Percentiles rank a stretch among this genome's conserved stretches.
Evolutionary conservation across 306 rosid genomes (phyloP).

Genomic region (Malus sieversii): DNA sequence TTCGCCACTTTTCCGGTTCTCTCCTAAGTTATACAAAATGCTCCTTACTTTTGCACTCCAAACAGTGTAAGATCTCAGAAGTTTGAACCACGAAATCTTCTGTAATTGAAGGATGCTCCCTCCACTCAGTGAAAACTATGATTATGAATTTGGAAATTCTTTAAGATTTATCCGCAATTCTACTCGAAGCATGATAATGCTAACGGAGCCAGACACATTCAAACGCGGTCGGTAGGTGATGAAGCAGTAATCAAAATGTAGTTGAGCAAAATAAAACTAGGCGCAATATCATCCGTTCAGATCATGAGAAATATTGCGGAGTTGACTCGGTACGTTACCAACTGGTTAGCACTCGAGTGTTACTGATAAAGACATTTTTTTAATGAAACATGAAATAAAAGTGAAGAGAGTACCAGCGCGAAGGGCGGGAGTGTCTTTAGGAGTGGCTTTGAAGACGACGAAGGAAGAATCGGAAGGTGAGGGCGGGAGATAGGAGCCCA

Average conservation of each 20-base stretch:
- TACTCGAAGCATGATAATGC: no score
- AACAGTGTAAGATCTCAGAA: background rate
- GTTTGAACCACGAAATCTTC: background rate
- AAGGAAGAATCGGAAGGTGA: constrained; percentile 68
- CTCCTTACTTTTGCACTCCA: background rate
- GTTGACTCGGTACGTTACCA: no score
- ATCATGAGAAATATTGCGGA: no score
- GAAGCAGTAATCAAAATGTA: background rate
- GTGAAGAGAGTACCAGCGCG: constrained; percentile 67
- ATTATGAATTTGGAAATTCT: background rate
- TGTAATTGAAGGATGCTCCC: background rate
- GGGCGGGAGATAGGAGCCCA: constrained; percentile 78
- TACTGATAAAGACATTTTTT: no score
- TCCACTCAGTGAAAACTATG: background rate
- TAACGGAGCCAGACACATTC: background rate
- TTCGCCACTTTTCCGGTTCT: background rate
- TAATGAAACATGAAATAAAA: background rate
- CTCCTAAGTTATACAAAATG: background rate
- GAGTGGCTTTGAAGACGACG: constrained; percentile 75
- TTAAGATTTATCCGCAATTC: background rate
- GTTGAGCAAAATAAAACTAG: background rate
- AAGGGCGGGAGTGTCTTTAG: constrained; percentile 92
- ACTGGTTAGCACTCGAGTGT: no score
- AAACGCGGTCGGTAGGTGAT: background rate
- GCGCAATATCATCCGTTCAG: no score